Conservation (phyloP, 371 early-diverging fungal genomes). For the Chytridiales sp. region DNA sequence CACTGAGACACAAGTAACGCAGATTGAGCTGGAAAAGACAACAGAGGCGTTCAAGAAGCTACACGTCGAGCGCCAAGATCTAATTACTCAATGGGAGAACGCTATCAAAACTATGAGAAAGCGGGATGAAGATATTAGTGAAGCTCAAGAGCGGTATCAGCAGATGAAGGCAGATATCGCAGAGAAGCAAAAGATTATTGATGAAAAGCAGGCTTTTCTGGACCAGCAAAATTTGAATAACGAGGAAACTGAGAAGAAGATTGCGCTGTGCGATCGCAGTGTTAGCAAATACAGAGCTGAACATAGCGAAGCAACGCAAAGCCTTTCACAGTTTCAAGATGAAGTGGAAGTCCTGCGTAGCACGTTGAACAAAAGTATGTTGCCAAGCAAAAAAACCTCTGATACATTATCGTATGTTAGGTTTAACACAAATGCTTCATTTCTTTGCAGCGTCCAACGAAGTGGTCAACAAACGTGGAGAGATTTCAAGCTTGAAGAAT, state of each 20-base stretch:
- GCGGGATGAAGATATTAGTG: slow-evolving; percentile 47
- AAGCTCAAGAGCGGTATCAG: slow-evolving; percentile 39
- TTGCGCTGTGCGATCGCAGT: slow-evolving; percentile 41
- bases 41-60: slow-evolving; percentile 50
- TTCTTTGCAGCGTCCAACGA: slow-evolving; percentile 41
- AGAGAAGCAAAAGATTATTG: slow-evolving; percentile 36
- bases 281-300: slow-evolving; percentile 51
- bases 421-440: neutral
- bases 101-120: slow-evolving; percentile 47
- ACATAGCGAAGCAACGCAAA: slow-evolving; percentile 29
- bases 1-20: slow-evolving; percentile 57
- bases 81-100: slow-evolving; percentile 54
- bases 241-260: slow-evolving; percentile 49
- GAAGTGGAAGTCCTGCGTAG: slow-evolving; percentile 51
- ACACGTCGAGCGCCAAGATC: slow-evolving; percentile 52
- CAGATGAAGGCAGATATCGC: slow-evolving; percentile 43
- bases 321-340: slow-evolving; percentile 48
- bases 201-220: slow-evolving; percentile 49
- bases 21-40: slow-evolving; percentile 55
- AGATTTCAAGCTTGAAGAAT: slow-evolving; percentile 38
- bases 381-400: too few relatives aligned
- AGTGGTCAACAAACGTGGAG: slow-evolving; percentile 39
- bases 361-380: slow-evolving; percentile 47
- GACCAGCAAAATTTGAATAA: slow-evolving; percentile 44
- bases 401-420: too few relatives aligned